These are phyloP conservation scores for Phytopythium delawarense DNA, from an alignment of 352 stramenopile species.

Conservation along the genomic window DNA sequence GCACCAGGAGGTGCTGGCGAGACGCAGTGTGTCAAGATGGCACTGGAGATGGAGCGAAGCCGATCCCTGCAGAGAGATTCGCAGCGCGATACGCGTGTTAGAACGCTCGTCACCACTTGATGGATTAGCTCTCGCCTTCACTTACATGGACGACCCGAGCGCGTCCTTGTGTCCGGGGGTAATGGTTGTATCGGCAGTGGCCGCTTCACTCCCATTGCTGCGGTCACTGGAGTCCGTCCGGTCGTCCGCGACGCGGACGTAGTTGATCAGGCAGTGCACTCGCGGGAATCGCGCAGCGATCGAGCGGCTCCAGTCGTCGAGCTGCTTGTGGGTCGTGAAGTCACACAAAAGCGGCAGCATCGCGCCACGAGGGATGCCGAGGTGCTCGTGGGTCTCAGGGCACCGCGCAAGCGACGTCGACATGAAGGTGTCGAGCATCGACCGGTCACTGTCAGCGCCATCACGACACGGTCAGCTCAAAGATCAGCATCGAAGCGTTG, in stretches of 20 bases:
- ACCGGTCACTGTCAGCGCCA: conserved; percentile 22
- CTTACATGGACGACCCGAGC: conserved; percentile 5
- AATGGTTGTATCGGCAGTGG: conserved; percentile 12
- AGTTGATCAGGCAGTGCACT: conserved; percentile 72
- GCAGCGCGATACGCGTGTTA: not conserved
- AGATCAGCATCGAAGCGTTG: not conserved
- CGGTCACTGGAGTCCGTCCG: not conserved
- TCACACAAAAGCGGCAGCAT: conserved; percentile 53
- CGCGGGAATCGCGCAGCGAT: conserved; percentile 54
- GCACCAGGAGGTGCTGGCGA: conserved; percentile 4
- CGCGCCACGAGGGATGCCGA: conserved; percentile 38
- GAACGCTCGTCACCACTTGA: not conserved
- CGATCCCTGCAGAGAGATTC: conserved; percentile 13
- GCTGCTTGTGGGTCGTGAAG: conserved; percentile 41
- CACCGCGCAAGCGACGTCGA: conserved; percentile 51
- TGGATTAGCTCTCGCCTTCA: not conserved
- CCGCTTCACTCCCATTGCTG: not conserved
- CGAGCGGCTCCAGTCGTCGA: conserved; percentile 53
- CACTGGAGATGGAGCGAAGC: conserved; percentile 22
- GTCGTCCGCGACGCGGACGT: conserved; percentile 24
- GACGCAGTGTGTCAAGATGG: conserved; percentile 23
- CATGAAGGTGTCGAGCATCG: conserved; percentile 47
- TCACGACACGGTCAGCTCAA: not conserved
- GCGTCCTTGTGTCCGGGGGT: conserved; percentile 11
- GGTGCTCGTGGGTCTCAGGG: conserved; percentile 24